Evolutionary conservation across 176 grass and related monocot species (phyloP).

Genomic region (Carex cristatella): DNA sequence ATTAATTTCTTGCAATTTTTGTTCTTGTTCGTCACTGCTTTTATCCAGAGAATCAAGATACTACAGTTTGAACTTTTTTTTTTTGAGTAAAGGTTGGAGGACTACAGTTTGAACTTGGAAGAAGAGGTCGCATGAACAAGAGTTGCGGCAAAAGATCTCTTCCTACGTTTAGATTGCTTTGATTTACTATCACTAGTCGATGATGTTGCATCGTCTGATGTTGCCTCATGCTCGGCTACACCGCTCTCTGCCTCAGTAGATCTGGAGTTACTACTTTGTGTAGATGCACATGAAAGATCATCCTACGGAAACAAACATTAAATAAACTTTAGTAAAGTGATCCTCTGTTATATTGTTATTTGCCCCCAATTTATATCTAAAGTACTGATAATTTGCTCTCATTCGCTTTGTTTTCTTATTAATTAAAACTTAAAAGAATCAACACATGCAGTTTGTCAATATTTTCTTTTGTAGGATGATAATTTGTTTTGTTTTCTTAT

Average conservation of each 20-base stretch:
- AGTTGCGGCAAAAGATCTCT: background rate
- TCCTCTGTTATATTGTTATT: background rate
- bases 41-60: background rate
- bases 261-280: slow-evolving; percentile 4
- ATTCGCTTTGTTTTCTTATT: background rate
- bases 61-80: background rate
- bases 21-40: background rate
- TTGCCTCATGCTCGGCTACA: slow-evolving; percentile 2
- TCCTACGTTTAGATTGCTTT: background rate
- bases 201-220: background rate
- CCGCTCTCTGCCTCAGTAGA: slow-evolving; percentile 1
- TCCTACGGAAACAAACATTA: slow-evolving; percentile 6
- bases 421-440: background rate
- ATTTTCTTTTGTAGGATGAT: background rate
- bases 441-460: background rate
- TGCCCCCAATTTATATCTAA: background rate
- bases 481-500: background rate
- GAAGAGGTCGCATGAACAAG: background rate
- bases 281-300: slow-evolving; percentile 13
- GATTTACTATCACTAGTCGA: background rate
- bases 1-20: background rate
- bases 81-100: no score
- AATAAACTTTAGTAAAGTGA: slow-evolving; percentile 7
- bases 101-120: background rate
- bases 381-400: background rate